Conservation (phyloP, 306 rosid genomes). For the Prunus armeniaca region DNA sequence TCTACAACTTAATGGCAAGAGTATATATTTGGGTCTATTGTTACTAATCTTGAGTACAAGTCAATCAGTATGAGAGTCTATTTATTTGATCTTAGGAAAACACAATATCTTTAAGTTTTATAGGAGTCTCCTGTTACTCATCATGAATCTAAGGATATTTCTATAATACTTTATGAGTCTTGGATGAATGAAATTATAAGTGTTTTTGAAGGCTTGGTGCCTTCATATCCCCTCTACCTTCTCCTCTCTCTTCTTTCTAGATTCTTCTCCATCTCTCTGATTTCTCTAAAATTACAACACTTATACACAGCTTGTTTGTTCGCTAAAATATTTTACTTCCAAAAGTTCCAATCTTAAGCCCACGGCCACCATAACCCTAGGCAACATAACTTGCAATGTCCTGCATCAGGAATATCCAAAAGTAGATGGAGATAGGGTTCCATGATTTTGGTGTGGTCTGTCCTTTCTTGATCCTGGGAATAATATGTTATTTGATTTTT, state of each 20-base stretch:
- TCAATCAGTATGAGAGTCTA: neutral
- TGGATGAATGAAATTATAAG: neutral
- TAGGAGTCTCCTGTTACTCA: neutral
- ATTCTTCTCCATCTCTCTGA: neutral
- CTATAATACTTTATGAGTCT: neutral
- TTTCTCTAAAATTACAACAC: neutral
- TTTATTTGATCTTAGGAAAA: neutral
- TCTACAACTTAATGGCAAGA: neutral
- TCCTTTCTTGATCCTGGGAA: neutral
- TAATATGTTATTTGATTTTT: neutral
- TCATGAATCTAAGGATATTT: neutral
- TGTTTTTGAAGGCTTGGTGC: neutral
- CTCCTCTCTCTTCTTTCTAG: neutral
- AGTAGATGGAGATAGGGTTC: neutral
- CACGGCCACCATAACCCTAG: neutral
- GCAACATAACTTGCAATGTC: neutral
- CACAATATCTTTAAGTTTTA: neutral
- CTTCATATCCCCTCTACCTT: neutral
- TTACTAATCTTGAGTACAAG: neutral
- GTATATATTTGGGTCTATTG: neutral
- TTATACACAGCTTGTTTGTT: neutral
- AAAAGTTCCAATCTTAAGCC: neutral
- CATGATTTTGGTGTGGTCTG: neutral
- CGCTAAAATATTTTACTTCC: neutral
- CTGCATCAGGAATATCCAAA: neutral